phyloP scores from a whole-genome alignment of 1,284 basidiomycete genomes.

The Pseudozyma pruni region DNA sequence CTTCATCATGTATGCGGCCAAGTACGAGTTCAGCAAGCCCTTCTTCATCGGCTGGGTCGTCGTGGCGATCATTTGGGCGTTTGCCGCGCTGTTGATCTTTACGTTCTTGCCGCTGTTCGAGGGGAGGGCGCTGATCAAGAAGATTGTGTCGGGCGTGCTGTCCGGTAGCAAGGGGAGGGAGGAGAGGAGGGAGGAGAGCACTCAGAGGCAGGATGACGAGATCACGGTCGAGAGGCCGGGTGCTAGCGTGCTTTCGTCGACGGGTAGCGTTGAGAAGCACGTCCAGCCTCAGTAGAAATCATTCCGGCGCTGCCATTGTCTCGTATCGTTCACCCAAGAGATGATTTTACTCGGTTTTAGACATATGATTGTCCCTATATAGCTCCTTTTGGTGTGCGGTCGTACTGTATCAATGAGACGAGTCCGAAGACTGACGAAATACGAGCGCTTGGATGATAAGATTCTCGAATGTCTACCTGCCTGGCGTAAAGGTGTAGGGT shows the following conservation, averaged over 20 bases:
- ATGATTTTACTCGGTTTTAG: too few species aligned
- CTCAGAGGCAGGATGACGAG: background rate
- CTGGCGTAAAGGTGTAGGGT: too few species aligned
- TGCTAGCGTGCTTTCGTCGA: background rate
- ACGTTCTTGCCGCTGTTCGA: conserved; percentile 42
- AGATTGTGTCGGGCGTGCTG: conserved; percentile 13
- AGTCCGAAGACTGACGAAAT: too few species aligned
- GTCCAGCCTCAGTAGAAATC: conserved; percentile 1
- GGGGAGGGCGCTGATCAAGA: conserved; percentile 15
- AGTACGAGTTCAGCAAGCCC: conserved; percentile 53
- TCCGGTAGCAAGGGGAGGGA: background rate
- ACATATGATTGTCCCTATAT: too few species aligned
- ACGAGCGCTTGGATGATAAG: too few species aligned
- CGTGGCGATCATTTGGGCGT: conserved; percentile 61
- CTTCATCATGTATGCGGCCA: conserved; percentile 61
- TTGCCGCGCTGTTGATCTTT: conserved; percentile 44
- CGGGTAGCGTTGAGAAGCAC: background rate
- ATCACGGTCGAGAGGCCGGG: background rate
- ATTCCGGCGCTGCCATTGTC: too few species aligned
- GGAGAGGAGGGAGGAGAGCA: conserved; percentile 1
- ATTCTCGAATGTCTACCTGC: too few species aligned
- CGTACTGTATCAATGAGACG: too few species aligned
- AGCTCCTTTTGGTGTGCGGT: too few species aligned
- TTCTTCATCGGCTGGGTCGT: conserved; percentile 65
- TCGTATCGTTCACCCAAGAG: too few species aligned